Percentiles rank a stretch among this genome's conserved stretches.
phyloP scores from a whole-genome alignment of 208 protist species.

The Crithidia fasciculata region DNA sequence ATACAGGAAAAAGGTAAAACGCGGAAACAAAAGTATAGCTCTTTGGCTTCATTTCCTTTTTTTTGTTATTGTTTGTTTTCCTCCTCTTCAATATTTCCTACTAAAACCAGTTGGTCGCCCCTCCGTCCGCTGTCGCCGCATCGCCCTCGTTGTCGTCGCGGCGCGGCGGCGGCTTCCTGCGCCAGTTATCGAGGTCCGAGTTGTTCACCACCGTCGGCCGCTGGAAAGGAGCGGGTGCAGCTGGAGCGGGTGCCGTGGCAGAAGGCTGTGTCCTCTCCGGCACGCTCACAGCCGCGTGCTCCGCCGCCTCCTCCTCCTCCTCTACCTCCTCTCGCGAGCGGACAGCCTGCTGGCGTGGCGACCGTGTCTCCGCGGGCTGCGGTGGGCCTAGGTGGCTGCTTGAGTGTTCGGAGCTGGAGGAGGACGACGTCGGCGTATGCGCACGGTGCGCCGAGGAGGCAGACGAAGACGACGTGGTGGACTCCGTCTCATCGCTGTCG shows the following conservation, averaged over 20 bases:
- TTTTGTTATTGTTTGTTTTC: neutral
- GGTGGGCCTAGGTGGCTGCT: too few relatives aligned
- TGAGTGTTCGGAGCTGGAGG: neutral
- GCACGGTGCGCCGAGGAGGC: neutral
- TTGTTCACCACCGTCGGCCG: constrained; percentile 3
- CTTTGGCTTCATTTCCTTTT: neutral
- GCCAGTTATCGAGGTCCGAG: constrained; percentile 22
- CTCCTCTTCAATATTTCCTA: neutral
- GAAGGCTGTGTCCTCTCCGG: neutral
- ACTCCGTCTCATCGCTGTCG: neutral
- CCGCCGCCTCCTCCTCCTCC: constrained; percentile 7
- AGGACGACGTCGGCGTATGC: constrained; percentile 1
- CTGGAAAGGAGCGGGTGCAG: neutral
- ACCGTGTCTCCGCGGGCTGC: neutral
- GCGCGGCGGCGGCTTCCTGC: constrained; percentile 10
- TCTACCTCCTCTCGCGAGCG: constrained; percentile 12
- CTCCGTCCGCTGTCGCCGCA: neutral
- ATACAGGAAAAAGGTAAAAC: too few relatives aligned
- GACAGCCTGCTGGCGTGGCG: neutral
- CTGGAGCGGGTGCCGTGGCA: neutral
- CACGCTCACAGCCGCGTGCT: neutral
- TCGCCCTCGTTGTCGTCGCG: neutral
- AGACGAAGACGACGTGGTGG: constrained; percentile 4
- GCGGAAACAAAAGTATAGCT: neutral
- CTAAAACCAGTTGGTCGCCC: constrained; percentile 16